These are phyloP conservation scores for Neurospora sp. DNA, from an alignment of 495 filamentous ascomycete genomes.

Conservation along the genomic window DNA sequence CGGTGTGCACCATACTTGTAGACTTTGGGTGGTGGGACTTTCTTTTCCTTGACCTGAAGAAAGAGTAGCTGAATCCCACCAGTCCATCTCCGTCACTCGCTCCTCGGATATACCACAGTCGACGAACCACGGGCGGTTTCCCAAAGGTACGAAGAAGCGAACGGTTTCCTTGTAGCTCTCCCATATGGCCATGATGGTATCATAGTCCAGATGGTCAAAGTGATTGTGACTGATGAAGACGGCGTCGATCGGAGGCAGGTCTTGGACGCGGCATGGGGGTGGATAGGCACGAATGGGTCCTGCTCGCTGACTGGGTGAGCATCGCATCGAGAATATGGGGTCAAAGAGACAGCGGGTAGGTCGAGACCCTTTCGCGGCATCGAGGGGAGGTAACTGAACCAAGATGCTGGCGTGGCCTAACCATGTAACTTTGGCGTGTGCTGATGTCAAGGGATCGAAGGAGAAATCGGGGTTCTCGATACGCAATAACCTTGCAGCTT, in stretches of 20 bases:
- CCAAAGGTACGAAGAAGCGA: conserved; percentile 35
- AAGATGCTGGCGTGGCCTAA: conserved; percentile 44
- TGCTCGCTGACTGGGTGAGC: conserved; percentile 32
- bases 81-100: conserved; percentile 40
- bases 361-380: not conserved
- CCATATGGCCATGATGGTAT: conserved; percentile 30
- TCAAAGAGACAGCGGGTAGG: conserved; percentile 35
- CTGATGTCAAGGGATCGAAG: not conserved
- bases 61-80: conserved; percentile 38
- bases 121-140: conserved; percentile 27
- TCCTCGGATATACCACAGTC: conserved; percentile 29
- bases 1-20: conserved; percentile 31
- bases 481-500: conserved; percentile 10
- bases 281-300: conserved; percentile 43
- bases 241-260: conserved; percentile 39
- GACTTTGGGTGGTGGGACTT: not conserved
- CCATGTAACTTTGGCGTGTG: conserved; percentile 35
- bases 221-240: conserved; percentile 45
- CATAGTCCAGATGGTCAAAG: conserved; percentile 42
- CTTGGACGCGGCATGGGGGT: conserved; percentile 36
- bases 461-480: conserved; percentile 19
- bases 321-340: conserved; percentile 44
- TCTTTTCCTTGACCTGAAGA: conserved; percentile 14
- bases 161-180: conserved; percentile 17
- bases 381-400: conserved; percentile 24